Evolutionary conservation across 2,329 filamentous ascomycete species (phyloP), one percentile per base, ranked within the genome.

Genomic region (Penicillium sp.): DNA sequence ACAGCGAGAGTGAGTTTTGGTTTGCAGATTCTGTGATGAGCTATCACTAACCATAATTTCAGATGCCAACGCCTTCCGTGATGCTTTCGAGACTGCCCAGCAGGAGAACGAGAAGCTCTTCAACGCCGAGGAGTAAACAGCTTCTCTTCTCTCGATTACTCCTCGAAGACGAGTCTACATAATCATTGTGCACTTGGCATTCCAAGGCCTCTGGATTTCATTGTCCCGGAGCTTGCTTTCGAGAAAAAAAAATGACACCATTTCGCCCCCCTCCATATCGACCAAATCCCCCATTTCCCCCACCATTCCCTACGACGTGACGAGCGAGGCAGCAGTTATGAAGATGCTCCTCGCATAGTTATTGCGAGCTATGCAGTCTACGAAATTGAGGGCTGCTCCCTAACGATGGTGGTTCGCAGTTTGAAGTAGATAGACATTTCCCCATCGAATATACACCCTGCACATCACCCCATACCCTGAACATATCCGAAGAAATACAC

Each of bases 1-100:
- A 97, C 83, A 88, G 90, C 65, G 94, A 99, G 74, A 97, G 91
- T 96, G 83, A 74, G 88, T 83, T 51, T 10, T 19, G 27, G 10
- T 18, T 7, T 18, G 26, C 19, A 26, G 13, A 41, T 35, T 19
- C 14, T 23, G 44, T n/a, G 4, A 35, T 13, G 10, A 41, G 27
- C 16, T 19, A 43, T 48, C 49, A 51, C 60, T 70, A 61, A 69
- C 39, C 2, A 23, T 7, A 4, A 23, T 41, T 48, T 47, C 57
- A 96, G 91, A 97, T 71, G 94, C 94, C 81, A 96, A 97, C 77
- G 81, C 86, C 58, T 97, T 99, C 86, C 97, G 97, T 84, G 93
- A 97, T 63, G 87, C 91, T 53, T 97, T 97, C 81, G 86, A 96
- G 79, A 91, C 95, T 82, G 93, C 94, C 51, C 92, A 97, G 81